Conservation (phyloP, 192 early-diverging fungal species). For the Backusella psychrophila region DNA sequence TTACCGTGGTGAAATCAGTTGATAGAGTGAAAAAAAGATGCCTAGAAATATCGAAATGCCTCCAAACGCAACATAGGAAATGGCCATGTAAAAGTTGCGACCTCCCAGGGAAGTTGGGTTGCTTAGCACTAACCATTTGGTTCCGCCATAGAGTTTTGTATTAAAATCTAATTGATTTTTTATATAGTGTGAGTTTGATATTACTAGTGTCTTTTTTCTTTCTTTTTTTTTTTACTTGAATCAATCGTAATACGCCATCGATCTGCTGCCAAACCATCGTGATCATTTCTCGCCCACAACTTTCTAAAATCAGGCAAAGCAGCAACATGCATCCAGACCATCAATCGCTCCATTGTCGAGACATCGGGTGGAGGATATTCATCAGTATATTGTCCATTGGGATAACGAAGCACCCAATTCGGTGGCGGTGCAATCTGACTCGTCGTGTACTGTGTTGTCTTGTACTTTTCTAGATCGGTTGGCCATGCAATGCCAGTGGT, state of each 20-base stretch:
- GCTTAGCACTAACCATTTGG: conserved; percentile 90
- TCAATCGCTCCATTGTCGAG: conserved; percentile 68
- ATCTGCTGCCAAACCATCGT: conserved; percentile 57
- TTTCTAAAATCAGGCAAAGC: conserved; percentile 96
- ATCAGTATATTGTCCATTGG: conserved; percentile 43
- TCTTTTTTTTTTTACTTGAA: conserved; percentile 60
- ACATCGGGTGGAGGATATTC: conserved; percentile 63
- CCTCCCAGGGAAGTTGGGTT: conserved; percentile 91
- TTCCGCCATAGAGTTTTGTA: conserved; percentile 80
- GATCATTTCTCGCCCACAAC: conserved; percentile 76
- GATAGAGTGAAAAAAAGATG: conserved; percentile 76
- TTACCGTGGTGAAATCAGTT: conserved; percentile 84
- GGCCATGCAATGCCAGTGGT: conserved; percentile 83
- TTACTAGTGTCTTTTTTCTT: too few relatives aligned
- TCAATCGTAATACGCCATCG: conserved; percentile 65
- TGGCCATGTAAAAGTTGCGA: conserved; percentile 89
- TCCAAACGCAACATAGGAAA: conserved; percentile 89
- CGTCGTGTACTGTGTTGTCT: conserved; percentile 50
- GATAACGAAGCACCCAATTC: conserved; percentile 71
- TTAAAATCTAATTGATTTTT: conserved; percentile 57
- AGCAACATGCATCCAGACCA: conserved; percentile 98
- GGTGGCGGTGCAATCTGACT: conserved; percentile 77
- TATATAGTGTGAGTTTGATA: too few relatives aligned
- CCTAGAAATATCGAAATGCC: conserved; percentile 82
- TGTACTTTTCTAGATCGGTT: conserved; percentile 71